A percentile compares a stretch with the other conserved stretches of the same genome.
Evolutionary conservation across 108 stramenopile species (phyloP).

Genomic region (Aurantiochytrium sp.): DNA sequence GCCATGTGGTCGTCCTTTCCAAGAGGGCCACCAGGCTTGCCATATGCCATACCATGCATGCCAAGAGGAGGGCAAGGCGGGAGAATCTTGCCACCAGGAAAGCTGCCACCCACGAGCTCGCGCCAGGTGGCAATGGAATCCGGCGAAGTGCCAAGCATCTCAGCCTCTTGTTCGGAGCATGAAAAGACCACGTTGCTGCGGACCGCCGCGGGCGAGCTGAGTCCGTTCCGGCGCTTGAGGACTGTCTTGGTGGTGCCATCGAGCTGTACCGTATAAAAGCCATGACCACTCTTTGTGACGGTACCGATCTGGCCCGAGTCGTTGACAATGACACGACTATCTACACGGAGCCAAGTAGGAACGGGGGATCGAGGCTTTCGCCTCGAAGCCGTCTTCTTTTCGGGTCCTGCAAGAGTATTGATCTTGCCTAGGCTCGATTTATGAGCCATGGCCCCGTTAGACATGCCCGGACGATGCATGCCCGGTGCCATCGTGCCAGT

Average conservation of each 20-base stretch:
- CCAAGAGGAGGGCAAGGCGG: neutral
- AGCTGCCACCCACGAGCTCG: neutral
- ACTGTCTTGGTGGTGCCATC: neutral
- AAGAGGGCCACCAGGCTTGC: neutral
- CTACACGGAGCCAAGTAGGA: neutral
- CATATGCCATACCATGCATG: neutral
- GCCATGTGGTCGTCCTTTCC: neutral
- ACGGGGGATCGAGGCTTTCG: neutral
- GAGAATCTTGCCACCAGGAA: neutral
- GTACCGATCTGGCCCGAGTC: slow-evolving; percentile 1
- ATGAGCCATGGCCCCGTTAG: neutral
- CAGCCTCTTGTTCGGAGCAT: neutral
- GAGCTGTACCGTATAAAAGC: slow-evolving; percentile 3
- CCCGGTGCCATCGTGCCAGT: too few relatives aligned
- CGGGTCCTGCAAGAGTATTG: neutral
- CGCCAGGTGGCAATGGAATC: neutral
- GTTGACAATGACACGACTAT: neutral
- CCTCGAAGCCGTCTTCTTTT: neutral
- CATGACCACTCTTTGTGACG: slow-evolving; percentile 6
- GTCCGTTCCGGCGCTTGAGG: neutral
- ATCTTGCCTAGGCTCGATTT: neutral
- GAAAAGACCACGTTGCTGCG: neutral
- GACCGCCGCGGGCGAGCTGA: neutral
- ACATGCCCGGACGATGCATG: neutral
- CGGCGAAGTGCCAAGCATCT: neutral